These are phyloP conservation scores for Fagopyrum tataricum DNA, from an alignment of 148 eudicot genomes.

Conservation along the genomic window DNA sequence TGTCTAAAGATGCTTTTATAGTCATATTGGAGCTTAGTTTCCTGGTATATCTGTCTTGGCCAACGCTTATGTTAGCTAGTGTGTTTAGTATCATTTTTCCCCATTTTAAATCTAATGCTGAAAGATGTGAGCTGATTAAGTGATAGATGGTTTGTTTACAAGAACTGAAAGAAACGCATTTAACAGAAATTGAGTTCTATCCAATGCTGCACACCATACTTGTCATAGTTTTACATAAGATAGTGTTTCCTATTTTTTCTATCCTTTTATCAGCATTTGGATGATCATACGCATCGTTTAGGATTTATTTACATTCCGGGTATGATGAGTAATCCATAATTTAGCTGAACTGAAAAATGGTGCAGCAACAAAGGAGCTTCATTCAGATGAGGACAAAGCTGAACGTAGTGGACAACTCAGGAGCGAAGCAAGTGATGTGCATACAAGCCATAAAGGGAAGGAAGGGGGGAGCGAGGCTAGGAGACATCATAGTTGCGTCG, in stretches of 20 bases:
- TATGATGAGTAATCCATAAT: neutral
- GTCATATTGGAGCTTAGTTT: too few relatives aligned
- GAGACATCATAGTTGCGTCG: slow-evolving; percentile 81
- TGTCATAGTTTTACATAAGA: too few relatives aligned
- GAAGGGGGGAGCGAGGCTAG: slow-evolving; percentile 69
- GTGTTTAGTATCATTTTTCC: neutral
- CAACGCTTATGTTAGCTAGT: too few relatives aligned
- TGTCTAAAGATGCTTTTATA: too few relatives aligned
- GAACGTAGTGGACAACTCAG: slow-evolving; percentile 88
- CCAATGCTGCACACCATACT: too few relatives aligned
- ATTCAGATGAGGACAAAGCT: slow-evolving; percentile 86
- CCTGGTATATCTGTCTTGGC: neutral
- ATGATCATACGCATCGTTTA: neutral
- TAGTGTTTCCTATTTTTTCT: neutral
- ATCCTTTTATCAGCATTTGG: neutral
- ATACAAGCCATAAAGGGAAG: slow-evolving; percentile 77
- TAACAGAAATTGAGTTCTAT: too few relatives aligned
- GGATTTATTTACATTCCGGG: neutral
- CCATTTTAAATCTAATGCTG: neutral
- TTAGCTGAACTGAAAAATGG: neutral
- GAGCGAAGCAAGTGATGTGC: slow-evolving; percentile 77
- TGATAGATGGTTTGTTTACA: neutral
- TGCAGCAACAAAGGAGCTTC: slow-evolving; percentile 69
- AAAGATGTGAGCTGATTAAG: neutral
- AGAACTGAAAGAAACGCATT: too few relatives aligned